Percentiles rank a stretch among this genome's conserved stretches.
Conservation (phyloP, 352 stramenopile genomes). For the Phytophthora pseudosyringae region DNA sequence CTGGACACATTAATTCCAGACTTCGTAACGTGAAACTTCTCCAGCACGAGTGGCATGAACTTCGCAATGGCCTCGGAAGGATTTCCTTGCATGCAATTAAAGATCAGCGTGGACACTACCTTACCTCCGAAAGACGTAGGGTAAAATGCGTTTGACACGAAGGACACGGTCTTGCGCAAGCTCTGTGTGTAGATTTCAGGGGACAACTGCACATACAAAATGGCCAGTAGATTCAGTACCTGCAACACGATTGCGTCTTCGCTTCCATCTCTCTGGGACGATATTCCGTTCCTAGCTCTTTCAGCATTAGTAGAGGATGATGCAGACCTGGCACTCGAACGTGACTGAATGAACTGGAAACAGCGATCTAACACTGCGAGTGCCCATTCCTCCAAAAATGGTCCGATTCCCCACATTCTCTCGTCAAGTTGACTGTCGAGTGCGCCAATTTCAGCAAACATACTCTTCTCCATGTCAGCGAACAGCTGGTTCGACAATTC, state of each 20-base stretch:
- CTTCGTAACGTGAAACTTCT: constrained; percentile 58
- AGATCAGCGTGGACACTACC: constrained; percentile 60
- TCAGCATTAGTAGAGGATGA: constrained; percentile 26
- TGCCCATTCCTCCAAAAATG: constrained; percentile 71
- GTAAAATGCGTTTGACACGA: constrained; percentile 69
- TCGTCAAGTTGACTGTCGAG: constrained; percentile 47
- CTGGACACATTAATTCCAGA: constrained; percentile 30
- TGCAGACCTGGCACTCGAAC: constrained; percentile 45
- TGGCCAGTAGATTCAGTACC: constrained; percentile 63
- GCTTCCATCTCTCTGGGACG: constrained; percentile 27
- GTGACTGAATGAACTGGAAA: constrained; percentile 69
- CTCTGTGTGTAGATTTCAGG: constrained; percentile 61
- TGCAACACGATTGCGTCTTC: constrained; percentile 65
- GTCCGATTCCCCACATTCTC: constrained; percentile 64
- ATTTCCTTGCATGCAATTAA: constrained; percentile 55
- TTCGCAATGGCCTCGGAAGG: constrained; percentile 40
- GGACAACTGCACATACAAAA: constrained; percentile 72
- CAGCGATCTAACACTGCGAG: constrained; percentile 67
- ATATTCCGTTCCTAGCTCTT: constrained; percentile 25
- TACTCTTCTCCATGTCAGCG: constrained; percentile 46
- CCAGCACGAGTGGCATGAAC: constrained; percentile 53
- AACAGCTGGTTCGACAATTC: constrained; percentile 44
- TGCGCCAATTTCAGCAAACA: constrained; percentile 48
- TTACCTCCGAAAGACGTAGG: constrained; percentile 68
- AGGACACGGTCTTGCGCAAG: constrained; percentile 58